These are phyloP conservation scores for Hygrophorus pudorinus DNA, from an alignment of 768 basidiomycete genomes.

Conservation along the genomic window DNA sequence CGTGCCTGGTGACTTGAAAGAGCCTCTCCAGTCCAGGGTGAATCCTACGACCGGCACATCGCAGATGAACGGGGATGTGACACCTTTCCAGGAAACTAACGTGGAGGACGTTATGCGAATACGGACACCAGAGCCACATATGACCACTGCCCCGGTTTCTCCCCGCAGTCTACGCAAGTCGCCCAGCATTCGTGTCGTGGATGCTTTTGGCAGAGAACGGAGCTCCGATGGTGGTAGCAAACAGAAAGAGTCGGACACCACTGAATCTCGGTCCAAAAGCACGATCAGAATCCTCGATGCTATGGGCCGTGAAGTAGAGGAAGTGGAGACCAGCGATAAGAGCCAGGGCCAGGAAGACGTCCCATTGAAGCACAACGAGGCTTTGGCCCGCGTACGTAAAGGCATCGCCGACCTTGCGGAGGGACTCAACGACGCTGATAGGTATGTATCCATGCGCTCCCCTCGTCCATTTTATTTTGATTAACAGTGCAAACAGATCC, in stretches of 20 bases:
- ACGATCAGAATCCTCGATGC: constrained; percentile 48
- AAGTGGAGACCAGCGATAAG: constrained; percentile 16
- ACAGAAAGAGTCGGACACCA: neutral
- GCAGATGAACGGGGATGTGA: neutral
- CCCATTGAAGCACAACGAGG: constrained; percentile 35
- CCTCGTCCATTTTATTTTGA: neutral
- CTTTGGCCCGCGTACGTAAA: constrained; percentile 46
- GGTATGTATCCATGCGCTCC: constrained; percentile 38
- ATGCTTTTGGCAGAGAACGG: constrained; percentile 55
- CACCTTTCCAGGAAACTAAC: constrained; percentile 11
- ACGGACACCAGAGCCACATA: constrained; percentile 11
- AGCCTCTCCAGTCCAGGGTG: too few relatives aligned
- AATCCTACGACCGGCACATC: neutral
- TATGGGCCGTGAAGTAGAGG: constrained; percentile 50
- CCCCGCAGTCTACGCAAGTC: constrained; percentile 32
- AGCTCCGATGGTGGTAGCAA: constrained; percentile 9
- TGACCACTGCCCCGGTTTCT: constrained; percentile 10
- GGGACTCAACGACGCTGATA: constrained; percentile 47
- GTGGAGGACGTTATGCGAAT: constrained; percentile 1
- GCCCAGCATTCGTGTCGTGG: constrained; percentile 52
- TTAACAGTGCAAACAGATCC: constrained; percentile 28
- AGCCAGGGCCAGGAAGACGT: constrained; percentile 11
- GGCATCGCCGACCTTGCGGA: constrained; percentile 48
- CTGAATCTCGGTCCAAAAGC: constrained; percentile 15
- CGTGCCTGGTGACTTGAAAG: neutral